These are phyloP conservation scores for Rubia yunnanensis DNA, from an alignment of 257 asterid species.

Conservation along the genomic window DNA sequence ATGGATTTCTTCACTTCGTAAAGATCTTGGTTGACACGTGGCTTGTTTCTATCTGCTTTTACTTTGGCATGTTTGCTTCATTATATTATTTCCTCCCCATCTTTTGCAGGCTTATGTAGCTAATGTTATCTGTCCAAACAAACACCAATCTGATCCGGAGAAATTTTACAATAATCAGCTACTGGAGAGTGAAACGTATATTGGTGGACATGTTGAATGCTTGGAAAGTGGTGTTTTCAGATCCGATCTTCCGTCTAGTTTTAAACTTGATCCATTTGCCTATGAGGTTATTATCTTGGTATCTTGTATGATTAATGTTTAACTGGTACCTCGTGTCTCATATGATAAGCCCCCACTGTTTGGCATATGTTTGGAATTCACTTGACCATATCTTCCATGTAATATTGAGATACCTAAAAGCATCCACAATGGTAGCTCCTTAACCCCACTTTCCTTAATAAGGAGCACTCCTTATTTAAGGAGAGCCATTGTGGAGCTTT, in stretches of 20 bases:
- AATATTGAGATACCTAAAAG: background rate
- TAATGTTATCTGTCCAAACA: constrained; percentile 93
- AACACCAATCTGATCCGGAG: constrained; percentile 97
- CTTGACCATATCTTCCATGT: background rate
- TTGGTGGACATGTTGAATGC: constrained; percentile 99
- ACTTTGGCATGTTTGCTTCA: constrained; percentile 14
- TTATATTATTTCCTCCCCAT: constrained; percentile 16
- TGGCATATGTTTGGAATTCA: background rate
- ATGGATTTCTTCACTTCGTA: constrained; percentile 2
- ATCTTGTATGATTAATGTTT: background rate
- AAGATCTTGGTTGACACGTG: background rate
- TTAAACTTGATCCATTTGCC: constrained; percentile 88
- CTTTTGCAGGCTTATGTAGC: constrained; percentile 82
- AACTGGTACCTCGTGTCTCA: background rate
- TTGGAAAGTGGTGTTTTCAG: constrained; percentile 99
- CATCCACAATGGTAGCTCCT: no score
- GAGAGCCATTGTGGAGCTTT: no score
- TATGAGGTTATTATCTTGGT: constrained; percentile 46
- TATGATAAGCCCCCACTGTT: background rate
- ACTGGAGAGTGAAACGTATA: constrained; percentile 96
- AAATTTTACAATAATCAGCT: constrained; percentile 70
- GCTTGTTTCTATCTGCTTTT: background rate
- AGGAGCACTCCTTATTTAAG: no score
- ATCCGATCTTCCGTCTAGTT: constrained; percentile 91
- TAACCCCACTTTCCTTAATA: no score